Percentiles rank a stretch among this genome's conserved stretches.
phyloP scores from a whole-genome alignment of 192 early-diverging fungal species.

The Umbelopsis isabellina region DNA sequence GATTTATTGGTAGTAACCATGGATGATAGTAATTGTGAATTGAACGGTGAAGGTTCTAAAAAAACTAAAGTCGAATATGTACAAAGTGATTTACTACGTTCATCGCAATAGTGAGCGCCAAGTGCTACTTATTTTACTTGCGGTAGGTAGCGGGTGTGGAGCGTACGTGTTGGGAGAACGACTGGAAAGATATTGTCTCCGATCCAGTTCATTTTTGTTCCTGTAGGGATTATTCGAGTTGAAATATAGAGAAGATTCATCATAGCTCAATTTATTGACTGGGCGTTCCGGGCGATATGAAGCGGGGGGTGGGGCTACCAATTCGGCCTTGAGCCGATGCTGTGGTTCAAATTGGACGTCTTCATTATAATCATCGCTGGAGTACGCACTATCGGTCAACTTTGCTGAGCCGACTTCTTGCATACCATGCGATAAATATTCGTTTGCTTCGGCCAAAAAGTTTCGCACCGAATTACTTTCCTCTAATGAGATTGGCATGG shows the following conservation, averaged over 20 bases:
- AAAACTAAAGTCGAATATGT: too few species aligned
- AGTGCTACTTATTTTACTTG: not conserved
- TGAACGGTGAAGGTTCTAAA: too few species aligned
- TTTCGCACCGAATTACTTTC: not conserved
- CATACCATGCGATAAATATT: not conserved
- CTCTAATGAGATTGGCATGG: not conserved
- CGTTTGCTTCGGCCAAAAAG: not conserved
- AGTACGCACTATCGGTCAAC: conserved; percentile 2
- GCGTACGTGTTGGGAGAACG: not conserved
- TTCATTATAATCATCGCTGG: not conserved
- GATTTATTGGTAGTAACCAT: too few species aligned
- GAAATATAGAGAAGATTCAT: too few species aligned
- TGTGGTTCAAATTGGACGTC: not conserved
- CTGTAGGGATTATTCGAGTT: conserved; percentile 3
- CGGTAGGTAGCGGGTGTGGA: not conserved
- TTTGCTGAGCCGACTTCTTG: not conserved
- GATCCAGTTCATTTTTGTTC: not conserved
- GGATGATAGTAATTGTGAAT: too few species aligned
- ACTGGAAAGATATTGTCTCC: not conserved
- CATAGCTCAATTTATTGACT: not conserved
- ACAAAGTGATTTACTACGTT: too few species aligned
- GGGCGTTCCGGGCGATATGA: not conserved
- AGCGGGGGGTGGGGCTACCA: not conserved
- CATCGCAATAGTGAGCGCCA: too few species aligned
- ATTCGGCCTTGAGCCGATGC: not conserved